Evolutionary conservation across 1,284 basidiomycete genomes (phyloP), one percentile per base, ranked within the genome.

Genomic region (Leccinum idahoense): DNA sequence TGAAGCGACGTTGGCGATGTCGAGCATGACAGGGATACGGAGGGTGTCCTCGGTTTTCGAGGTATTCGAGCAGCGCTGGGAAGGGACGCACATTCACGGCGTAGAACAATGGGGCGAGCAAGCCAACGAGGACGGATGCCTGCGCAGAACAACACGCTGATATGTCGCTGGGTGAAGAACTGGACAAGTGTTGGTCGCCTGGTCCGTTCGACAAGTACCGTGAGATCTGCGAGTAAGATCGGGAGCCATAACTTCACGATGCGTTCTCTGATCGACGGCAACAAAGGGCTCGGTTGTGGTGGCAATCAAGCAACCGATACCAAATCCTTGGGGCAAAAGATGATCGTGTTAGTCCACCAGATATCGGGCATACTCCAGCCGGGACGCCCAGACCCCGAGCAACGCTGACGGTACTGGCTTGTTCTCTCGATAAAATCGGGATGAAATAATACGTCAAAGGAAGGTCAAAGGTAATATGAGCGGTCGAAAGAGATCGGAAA

Each of bases 351-450:
- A 90, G 18, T 84, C 77, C 56, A 89, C 86, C 20, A 98, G 81
- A 71, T 86, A 86, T 5, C 72, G 72, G 14, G 85, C 81, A 62
- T 88, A 85, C 11, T 88, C 82, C 1, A 78, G 77, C 26, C 84
- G 81, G 8, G 80, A 74, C 0, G 92, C 86, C 89, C 96, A 97
- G 3, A 99, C 81, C 44, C 97, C 94, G 51, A 99, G 80, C 32
- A 98, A 80, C 0, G 94, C 89, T 0, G 95, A 96, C 0, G 96
- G 94, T 0, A 92, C 85, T 76, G 98, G 96, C 0, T 91, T 93
- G 70, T 96, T 98, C 76, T 99, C 96, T 57, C 80, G 80, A 62
- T 92, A 78, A 29, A 99, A 79, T 18, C 96, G 90, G 1, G 96
- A 94, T 0, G 89, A 88, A 70, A 99, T 90, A 75, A 94, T 85